phyloP scores from a whole-genome alignment of 257 asterid genomes.

The Nicotiana otophora region DNA sequence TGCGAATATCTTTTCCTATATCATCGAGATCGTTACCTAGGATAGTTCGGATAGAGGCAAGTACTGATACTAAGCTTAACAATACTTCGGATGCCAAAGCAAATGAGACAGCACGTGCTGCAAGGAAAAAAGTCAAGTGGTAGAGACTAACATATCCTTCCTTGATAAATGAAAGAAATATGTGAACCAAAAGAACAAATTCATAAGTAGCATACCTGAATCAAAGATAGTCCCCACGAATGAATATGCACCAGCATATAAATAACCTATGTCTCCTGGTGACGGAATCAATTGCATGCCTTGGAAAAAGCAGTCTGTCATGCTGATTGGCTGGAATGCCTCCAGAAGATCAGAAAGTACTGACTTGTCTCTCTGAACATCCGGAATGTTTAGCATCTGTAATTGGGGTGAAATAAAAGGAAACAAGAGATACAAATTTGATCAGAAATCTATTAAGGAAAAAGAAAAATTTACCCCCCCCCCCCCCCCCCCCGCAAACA shows the following conservation, averaged over 20 bases:
- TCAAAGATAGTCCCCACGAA: constrained; percentile 57
- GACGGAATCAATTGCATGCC: constrained; percentile 51
- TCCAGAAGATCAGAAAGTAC: constrained; percentile 55
- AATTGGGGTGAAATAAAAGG: constrained; percentile 18
- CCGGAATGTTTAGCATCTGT: constrained; percentile 60
- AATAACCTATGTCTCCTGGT: constrained; percentile 56
- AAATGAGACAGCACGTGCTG: constrained; percentile 64
- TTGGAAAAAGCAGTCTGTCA: constrained; percentile 44
- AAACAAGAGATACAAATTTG: constrained; percentile 8
- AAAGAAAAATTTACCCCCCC: not conserved
- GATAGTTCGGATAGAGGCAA: constrained; percentile 52
- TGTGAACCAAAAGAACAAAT: constrained; percentile 8
- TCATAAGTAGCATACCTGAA: constrained; percentile 40
- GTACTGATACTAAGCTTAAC: constrained; percentile 49
- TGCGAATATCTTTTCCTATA: constrained; percentile 32
- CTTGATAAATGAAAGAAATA: constrained; percentile 4
- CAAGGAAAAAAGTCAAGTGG: constrained; percentile 26
- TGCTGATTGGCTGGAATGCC: constrained; percentile 60
- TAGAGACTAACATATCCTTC: constrained; percentile 12
- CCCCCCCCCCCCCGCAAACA: not conserved
- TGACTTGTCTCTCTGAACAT: constrained; percentile 47
- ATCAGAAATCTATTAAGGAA: constrained; percentile 10
- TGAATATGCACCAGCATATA: constrained; percentile 56
- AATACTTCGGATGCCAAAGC: constrained; percentile 68
- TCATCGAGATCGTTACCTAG: constrained; percentile 28